Percentiles rank a stretch among this genome's conserved stretches.
phyloP scores from a whole-genome alignment of 1,139 yeast species.

The Pichia sp. region DNA sequence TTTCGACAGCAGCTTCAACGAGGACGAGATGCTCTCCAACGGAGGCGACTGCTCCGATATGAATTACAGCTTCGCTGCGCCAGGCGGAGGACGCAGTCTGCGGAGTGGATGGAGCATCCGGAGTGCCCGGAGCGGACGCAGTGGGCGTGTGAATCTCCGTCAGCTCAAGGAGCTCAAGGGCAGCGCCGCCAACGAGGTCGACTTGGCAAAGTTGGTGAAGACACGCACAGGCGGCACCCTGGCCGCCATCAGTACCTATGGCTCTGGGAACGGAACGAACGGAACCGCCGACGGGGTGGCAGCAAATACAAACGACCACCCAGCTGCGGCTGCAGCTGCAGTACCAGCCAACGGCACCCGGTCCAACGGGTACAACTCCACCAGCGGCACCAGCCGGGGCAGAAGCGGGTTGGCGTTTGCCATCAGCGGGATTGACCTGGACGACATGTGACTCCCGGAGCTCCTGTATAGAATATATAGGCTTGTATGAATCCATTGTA shows the following conservation, averaged over 20 bases:
- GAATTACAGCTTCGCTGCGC: neutral
- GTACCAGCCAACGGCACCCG: neutral
- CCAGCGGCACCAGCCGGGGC: neutral
- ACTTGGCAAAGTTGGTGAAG: constrained; percentile 4
- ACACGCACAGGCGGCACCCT: constrained; percentile 11
- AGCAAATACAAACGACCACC: neutral
- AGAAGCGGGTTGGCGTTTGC: constrained; percentile 29
- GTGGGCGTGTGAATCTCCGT: constrained; percentile 6
- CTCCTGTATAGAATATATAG: neutral
- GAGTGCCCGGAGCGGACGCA: constrained; percentile 8
- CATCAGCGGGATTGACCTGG: constrained; percentile 24
- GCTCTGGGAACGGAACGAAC: neutral
- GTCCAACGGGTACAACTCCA: neutral
- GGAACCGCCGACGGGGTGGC: neutral
- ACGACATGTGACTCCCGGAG: constrained; percentile 13
- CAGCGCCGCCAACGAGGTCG: neutral
- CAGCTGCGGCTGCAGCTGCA: neutral
- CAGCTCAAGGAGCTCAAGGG: constrained; percentile 8
- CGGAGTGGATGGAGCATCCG: constrained; percentile 11
- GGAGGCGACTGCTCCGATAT: neutral
- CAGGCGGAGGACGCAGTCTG: constrained; percentile 7
- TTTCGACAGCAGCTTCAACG: neutral
- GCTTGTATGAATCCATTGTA: no score
- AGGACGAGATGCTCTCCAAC: neutral
- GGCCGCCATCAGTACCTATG: neutral